These are phyloP conservation scores for Cladorrhinum samala DNA, from an alignment of 495 filamentous ascomycete genomes.

Conservation along the genomic window DNA sequence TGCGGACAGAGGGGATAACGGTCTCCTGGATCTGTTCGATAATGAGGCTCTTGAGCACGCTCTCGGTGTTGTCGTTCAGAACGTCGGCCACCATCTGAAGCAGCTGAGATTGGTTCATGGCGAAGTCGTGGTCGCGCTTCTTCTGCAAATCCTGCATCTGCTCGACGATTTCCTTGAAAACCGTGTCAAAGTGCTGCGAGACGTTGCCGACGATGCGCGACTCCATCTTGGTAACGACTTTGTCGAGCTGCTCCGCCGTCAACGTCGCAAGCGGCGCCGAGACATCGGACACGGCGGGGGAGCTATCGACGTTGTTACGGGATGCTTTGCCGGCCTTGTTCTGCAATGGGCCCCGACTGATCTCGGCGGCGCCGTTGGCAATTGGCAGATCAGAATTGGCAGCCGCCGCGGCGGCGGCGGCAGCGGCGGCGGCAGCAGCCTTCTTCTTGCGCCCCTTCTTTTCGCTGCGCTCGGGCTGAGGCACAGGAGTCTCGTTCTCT, in stretches of 20 bases:
- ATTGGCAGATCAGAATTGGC: conserved; percentile 11
- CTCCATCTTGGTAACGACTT: conserved; percentile 40
- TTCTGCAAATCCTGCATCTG: conserved; percentile 31
- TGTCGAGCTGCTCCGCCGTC: conserved; percentile 37
- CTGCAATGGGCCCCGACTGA: conserved; percentile 17
- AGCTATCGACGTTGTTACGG: conserved; percentile 18
- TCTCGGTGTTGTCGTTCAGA: conserved; percentile 83
- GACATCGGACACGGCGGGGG: not conserved
- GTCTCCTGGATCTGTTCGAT: conserved; percentile 56
- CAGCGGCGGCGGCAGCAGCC: conserved; percentile 27
- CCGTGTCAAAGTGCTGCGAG: conserved; percentile 35
- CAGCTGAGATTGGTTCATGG: conserved; percentile 43
- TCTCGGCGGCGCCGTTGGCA: conserved; percentile 21
- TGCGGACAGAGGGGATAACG: conserved; percentile 52
- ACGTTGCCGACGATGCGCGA: conserved; percentile 39
- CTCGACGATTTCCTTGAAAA: conserved; percentile 38
- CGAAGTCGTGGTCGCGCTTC: conserved; percentile 25
- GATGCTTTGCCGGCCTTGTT: conserved; percentile 26
- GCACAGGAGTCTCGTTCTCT: conserved; percentile 31
- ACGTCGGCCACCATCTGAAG: conserved; percentile 83
- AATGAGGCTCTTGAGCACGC: conserved; percentile 66
- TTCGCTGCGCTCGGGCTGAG: conserved; percentile 38
- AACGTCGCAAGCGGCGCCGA: not conserved
- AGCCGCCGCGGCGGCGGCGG: conserved; percentile 26
- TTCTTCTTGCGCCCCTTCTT: conserved; percentile 45